phyloP scores from a whole-genome alignment of 2,329 filamentous ascomycete species.

The Pleomassaria siparia region DNA sequence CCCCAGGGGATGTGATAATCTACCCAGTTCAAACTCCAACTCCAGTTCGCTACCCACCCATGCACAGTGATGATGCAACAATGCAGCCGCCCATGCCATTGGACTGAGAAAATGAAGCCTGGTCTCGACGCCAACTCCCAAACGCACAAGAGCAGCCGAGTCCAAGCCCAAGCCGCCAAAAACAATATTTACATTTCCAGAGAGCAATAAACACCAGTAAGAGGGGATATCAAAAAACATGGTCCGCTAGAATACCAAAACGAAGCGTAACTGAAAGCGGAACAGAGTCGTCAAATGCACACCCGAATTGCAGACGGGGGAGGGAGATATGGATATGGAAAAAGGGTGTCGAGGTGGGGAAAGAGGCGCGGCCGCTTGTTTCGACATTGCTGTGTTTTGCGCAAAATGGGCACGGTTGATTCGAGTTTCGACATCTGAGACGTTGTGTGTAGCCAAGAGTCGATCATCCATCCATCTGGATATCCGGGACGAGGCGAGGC shows the following conservation, averaged over 20 bases:
- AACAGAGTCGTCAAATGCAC: no score
- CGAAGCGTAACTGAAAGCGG: background rate
- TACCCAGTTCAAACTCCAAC: background rate
- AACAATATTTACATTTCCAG: slow-evolving; percentile 20
- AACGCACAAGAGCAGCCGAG: background rate
- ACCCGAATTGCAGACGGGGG: no score
- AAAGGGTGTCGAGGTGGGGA: background rate
- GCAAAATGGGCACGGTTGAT: background rate
- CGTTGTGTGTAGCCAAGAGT: slow-evolving; percentile 2
- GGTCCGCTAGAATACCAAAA: background rate
- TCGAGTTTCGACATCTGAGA: slow-evolving; percentile 5
- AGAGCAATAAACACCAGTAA: slow-evolving; percentile 12
- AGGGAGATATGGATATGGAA: background rate
- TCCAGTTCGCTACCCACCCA: background rate
- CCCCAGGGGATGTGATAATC: no score
- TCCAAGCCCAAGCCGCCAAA: slow-evolving; percentile 2
- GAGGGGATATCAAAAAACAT: slow-evolving; percentile 15
- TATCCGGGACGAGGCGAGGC: background rate
- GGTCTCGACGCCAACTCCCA: background rate
- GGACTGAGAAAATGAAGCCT: background rate
- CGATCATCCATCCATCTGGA: slow-evolving; percentile 4
- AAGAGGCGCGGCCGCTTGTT: background rate
- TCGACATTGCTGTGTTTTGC: background rate
- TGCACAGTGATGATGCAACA: background rate
- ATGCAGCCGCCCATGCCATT: background rate